Conservation (phyloP, 305 asterid species). For the Ruellia speciosa region DNA sequence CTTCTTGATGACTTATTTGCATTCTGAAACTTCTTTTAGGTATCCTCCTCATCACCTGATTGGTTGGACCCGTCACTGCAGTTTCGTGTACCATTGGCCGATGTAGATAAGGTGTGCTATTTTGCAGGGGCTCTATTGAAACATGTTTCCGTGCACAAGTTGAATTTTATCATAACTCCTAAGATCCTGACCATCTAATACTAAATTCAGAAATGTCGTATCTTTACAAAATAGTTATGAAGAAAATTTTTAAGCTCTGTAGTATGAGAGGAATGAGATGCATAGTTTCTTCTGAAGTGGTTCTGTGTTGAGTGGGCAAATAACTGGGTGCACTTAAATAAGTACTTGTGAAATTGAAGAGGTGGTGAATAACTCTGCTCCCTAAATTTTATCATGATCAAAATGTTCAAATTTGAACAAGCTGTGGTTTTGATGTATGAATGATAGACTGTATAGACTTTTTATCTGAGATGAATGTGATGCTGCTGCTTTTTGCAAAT, state of each 20-base stretch:
- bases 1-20: conserved; percentile 12
- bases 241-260: background rate
- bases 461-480: conserved; percentile 2
- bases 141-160: background rate
- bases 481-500: conserved; percentile 1
- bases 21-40: conserved; percentile 46
- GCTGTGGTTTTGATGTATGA: conserved; percentile 6
- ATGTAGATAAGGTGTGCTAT: conserved; percentile 79
- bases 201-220: background rate
- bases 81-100: conserved; percentile 76
- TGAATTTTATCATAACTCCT: conserved; percentile 3
- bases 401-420: conserved; percentile 3
- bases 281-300: conserved; percentile 1
- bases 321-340: background rate
- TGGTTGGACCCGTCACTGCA: conserved; percentile 78
- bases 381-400: conserved; percentile 6
- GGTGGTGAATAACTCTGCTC: conserved; percentile 10
- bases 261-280: conserved; percentile 3
- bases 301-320: background rate
- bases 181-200: conserved; percentile 13
- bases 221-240: background rate
- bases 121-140: no score
- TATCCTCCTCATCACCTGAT: conserved; percentile 53
- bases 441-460: background rate
- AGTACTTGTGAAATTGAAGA: background rate